Evolutionary conservation across 129 eudicot species (phyloP).

Genomic region (sunflower (Helianthus annuus)): DNA sequence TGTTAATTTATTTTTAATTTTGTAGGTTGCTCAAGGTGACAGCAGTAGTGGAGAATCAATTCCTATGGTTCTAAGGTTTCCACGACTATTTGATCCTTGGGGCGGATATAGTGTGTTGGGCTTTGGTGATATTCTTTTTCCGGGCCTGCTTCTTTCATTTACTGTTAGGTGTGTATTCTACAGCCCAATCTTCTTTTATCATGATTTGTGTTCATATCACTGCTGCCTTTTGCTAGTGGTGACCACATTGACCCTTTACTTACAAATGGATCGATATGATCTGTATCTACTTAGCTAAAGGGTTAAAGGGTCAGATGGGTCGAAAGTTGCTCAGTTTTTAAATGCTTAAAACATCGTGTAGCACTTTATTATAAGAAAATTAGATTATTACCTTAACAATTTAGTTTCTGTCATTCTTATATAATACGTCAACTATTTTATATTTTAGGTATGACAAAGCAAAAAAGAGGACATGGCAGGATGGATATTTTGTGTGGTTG

Average conservation of each 20-base stretch:
- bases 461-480: constrained; percentile 45
- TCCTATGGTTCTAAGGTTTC: constrained; percentile 91
- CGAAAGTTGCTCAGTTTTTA: neutral
- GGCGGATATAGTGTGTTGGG: constrained; percentile 86
- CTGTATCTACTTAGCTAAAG: neutral
- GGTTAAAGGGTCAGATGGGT: neutral
- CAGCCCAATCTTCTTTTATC: constrained; percentile 8
- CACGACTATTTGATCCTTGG: constrained; percentile 81
- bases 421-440: neutral
- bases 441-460: constrained; percentile 77
- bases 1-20: constrained; percentile 14
- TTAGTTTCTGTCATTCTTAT: neutral
- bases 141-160: constrained; percentile 87
- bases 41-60: constrained; percentile 87
- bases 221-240: constrained; percentile 2
- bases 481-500: constrained; percentile 83
- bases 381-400: neutral
- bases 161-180: constrained; percentile 54
- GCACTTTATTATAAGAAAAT: neutral
- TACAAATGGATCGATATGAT: neutral
- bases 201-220: neutral
- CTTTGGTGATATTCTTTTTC: constrained; percentile 91
- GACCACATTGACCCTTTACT: neutral
- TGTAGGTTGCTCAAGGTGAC: constrained; percentile 88
- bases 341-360: neutral